Base-by-base conservation (phyloP, 495 filamentous ascomycete species). In the Penicillium lagena region DNA sequence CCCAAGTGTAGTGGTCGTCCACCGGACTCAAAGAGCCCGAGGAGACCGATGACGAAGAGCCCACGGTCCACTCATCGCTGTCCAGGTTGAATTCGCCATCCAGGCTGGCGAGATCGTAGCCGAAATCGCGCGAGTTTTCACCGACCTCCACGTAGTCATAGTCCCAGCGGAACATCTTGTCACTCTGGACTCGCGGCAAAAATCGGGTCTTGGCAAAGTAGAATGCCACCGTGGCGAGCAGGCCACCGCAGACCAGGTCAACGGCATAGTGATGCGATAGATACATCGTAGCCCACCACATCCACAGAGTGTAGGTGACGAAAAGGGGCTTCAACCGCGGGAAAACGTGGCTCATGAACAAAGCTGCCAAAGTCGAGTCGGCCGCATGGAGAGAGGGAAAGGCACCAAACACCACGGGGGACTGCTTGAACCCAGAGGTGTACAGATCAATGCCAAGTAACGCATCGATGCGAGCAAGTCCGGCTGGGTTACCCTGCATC, bases 231-330 rank as follows among this genome's bases (percentile, higher is more conserved):
- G 78, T 83, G 42, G 90, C 86, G 40, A 96, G 65, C 38, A 94
- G 66, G 64, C 83, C 86, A 50, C 90, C 90, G 43, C 82, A 87
- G 39, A 96, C 85, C 37, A 96, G 71, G 65, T 96, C 90, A 37
- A 96, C 86, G 37, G 90, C 90, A 57, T 96, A 96, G 65, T 96
- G 90, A 64, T 96, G 90, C 35, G 87, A 90, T 42, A 96, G 79
- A 56, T 96, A 95, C 86, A 96, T 93, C 39, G 90, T 96, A n/a
- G 90, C 84, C 90, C 90, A 96, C 85, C 87, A 95, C 57, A 96
- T 82, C 90, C 90, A 96, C 42, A 83, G 72, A 9, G 82, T 83
- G 64, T 96, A 96, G 39, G 73, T 74, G 37, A 89, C 74, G 67
- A 91, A 93, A 22, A 90, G 58, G 31, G 81, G 80, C 50, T 81